Conservation (phyloP, 176 grass and related monocot species). For the Elaeis guineensis region DNA sequence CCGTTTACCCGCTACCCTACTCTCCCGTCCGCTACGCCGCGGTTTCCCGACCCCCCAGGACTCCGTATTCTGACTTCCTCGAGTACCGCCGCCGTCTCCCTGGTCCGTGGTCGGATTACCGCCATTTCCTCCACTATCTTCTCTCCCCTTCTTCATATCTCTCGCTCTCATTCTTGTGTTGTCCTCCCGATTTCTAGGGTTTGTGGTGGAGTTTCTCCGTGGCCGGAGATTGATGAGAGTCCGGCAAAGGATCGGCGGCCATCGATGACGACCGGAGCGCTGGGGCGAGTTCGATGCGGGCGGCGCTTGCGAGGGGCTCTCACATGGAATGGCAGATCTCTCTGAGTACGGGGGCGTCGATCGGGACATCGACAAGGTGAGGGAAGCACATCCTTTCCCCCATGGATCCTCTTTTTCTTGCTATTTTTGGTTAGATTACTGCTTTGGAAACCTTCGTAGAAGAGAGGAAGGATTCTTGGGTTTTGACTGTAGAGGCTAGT, state of each 20-base stretch:
- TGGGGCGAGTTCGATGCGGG: not conserved
- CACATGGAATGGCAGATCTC: conserved; percentile 92
- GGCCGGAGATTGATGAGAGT: conserved; percentile 38
- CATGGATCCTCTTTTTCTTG: too few relatives aligned
- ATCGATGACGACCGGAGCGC: conserved; percentile 53
- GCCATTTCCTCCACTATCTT: not conserved
- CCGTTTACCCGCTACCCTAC: too few relatives aligned
- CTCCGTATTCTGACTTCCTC: too few relatives aligned
- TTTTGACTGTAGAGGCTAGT: too few relatives aligned
- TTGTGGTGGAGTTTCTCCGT: not conserved
- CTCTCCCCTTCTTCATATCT: not conserved
- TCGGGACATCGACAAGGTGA: conserved; percentile 64
- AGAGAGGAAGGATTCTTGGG: too few relatives aligned
- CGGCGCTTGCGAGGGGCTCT: conserved; percentile 4
- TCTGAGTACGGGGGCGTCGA: conserved; percentile 7
- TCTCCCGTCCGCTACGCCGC: too few relatives aligned
- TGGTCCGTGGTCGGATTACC: too few relatives aligned
- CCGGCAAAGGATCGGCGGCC: conserved; percentile 6
- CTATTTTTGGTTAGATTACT: too few relatives aligned
- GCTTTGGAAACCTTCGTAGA: too few relatives aligned
- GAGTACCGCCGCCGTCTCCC: too few relatives aligned
- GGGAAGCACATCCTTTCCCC: not conserved
- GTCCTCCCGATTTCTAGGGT: conserved; percentile 12
- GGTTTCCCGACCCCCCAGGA: too few relatives aligned
- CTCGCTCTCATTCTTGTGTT: not conserved